Percentiles rank a stretch among this genome's conserved stretches.
Conservation (phyloP, 441 rosid genomes). For the Lepidium campestre region DNA sequence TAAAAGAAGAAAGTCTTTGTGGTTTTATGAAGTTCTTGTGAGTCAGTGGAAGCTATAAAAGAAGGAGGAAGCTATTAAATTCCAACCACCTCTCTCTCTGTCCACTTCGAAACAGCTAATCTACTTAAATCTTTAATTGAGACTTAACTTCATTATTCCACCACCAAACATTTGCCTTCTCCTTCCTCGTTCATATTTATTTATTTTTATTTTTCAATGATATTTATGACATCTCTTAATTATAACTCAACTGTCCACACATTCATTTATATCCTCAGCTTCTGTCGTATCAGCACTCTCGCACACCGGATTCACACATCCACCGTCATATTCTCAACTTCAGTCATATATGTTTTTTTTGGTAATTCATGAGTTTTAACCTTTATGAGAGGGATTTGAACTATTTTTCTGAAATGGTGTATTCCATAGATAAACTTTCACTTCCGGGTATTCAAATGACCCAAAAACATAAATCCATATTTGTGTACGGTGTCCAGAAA, state of each 20-base stretch:
- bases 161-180: neutral
- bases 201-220: neutral
- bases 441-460: no score
- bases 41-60: conserved; percentile 22
- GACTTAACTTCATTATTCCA: conserved; percentile 22
- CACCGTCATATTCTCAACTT: neutral
- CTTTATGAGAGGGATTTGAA: no score
- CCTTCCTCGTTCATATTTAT: conserved; percentile 13
- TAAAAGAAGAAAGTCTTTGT: neutral
- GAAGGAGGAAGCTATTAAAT: conserved; percentile 14
- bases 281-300: conserved; percentile 5
- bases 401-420: no score
- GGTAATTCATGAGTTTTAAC: no score
- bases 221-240: conserved; percentile 7
- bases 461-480: no score
- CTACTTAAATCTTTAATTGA: conserved; percentile 8
- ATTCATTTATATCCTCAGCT: conserved; percentile 3
- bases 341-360: no score
- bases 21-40: conserved; percentile 11
- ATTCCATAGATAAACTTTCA: no score
- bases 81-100: conserved; percentile 27
- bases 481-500: no score
- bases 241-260: conserved; percentile 27
- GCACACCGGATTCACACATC: neutral
- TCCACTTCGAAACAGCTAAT: conserved; percentile 20